A percentile compares a stretch with the other conserved stretches of the same genome.
These are phyloP conservation scores for Aureobasidium sp. DNA, from an alignment of 2,329 filamentous ascomycete species.

Conservation along the genomic window DNA sequence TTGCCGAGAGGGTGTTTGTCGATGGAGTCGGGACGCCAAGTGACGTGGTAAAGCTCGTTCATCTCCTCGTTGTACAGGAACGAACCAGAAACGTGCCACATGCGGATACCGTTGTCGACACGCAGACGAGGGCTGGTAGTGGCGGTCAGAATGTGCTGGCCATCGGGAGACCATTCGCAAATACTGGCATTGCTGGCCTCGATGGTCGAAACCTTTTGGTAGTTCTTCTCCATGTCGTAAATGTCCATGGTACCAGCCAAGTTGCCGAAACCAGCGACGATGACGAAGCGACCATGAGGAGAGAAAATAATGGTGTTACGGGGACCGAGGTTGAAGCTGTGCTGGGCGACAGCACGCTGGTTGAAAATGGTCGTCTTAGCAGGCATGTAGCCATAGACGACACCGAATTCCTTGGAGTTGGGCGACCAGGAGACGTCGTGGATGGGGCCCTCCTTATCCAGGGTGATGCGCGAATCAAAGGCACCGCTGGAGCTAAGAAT, in stretches of 20 bases:
- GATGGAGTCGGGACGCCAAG: constrained; percentile 72
- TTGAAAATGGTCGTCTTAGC: constrained; percentile 99
- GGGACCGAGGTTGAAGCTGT: constrained; percentile 79
- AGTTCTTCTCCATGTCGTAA: constrained; percentile 92
- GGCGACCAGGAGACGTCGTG: constrained; percentile 98
- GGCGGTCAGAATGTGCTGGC: constrained; percentile 92
- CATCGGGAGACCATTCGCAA: constrained; percentile 96
- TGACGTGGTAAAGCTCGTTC: constrained; percentile 80
- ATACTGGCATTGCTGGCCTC: constrained; percentile 93
- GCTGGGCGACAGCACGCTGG: constrained; percentile 69
- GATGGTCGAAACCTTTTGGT: constrained; percentile 84
- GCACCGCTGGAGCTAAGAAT: constrained; percentile 84
- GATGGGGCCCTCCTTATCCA: constrained; percentile 96
- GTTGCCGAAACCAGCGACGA: constrained; percentile 96
- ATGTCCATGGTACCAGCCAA: constrained; percentile 96
- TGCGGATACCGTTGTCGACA: constrained; percentile 91
- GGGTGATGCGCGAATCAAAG: constrained; percentile 83
- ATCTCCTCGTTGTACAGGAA: constrained; percentile 96
- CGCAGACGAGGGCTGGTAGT: constrained; percentile 91
- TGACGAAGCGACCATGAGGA: constrained; percentile 82
- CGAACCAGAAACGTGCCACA: constrained; percentile 84
- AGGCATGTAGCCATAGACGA: constrained; percentile 98
- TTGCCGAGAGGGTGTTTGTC: constrained; percentile 58
- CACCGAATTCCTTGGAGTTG: constrained; percentile 94
- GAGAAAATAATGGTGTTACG: constrained; percentile 96